Evolutionary conservation across 1,284 basidiomycete genomes (phyloP).

Genomic region (Gomphus bonarii): DNA sequence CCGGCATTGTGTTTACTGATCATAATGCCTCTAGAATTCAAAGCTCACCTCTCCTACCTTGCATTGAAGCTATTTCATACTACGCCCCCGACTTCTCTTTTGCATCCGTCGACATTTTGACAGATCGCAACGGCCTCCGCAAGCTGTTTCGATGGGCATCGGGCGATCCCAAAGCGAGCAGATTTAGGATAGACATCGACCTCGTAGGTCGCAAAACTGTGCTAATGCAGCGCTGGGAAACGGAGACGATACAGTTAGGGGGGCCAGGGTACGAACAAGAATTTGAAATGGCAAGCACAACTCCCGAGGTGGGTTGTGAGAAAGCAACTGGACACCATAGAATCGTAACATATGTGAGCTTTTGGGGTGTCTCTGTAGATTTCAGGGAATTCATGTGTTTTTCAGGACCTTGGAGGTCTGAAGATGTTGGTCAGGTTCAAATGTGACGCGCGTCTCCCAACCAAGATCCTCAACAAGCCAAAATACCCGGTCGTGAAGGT

Average conservation of each 20-base stretch:
- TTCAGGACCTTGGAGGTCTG: slow-evolving; percentile 35
- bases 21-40: slow-evolving; percentile 40
- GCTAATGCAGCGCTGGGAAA: slow-evolving; percentile 42
- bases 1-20: slow-evolving; percentile 32
- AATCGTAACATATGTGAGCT: slow-evolving; percentile 39
- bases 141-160: slow-evolving; percentile 44
- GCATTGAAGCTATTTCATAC: slow-evolving; percentile 40
- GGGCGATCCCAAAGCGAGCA: slow-evolving; percentile 22
- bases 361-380: background rate
- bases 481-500: background rate
- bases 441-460: slow-evolving; percentile 34
- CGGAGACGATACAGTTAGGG: slow-evolving; percentile 23
- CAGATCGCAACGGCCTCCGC: slow-evolving; percentile 46
- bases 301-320: slow-evolving; percentile 29
- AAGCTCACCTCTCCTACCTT: slow-evolving; percentile 31
- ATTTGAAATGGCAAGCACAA: slow-evolving; percentile 39
- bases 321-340: slow-evolving; percentile 38
- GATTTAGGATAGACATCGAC: slow-evolving; percentile 49
- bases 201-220: slow-evolving; percentile 42
- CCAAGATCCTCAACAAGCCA: background rate
- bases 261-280: slow-evolving; percentile 33
- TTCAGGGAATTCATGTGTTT: background rate
- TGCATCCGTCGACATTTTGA: slow-evolving; percentile 40
- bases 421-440: slow-evolving; percentile 41
- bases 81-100: slow-evolving; percentile 32